Conservation (phyloP, 1,284 basidiomycete genomes). For the Inonotus hispidus region DNA sequence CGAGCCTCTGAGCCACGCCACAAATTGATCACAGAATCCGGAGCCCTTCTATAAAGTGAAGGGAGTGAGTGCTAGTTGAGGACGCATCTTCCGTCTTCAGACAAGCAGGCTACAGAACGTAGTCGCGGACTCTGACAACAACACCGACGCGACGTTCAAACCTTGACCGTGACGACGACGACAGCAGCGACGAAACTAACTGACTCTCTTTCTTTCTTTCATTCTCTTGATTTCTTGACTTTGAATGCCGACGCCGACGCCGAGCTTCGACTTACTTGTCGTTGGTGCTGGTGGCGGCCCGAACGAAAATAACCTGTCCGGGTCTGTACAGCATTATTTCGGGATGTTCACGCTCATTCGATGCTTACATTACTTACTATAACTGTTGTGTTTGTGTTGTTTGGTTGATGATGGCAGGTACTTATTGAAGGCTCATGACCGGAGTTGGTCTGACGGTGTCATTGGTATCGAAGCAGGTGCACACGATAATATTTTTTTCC, state of each 20-base stretch:
- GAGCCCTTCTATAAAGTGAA: not conserved
- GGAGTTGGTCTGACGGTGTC: constrained; percentile 62
- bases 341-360: not conserved
- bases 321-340: constrained; percentile 39
- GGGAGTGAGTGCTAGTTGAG: not conserved
- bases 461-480: constrained; percentile 70
- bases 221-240: too few species aligned
- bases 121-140: too few species aligned
- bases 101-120: too few species aligned
- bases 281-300: constrained; percentile 75
- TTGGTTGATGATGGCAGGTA: constrained; percentile 48
- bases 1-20: not conserved
- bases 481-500: constrained; percentile 22
- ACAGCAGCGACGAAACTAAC: too few species aligned
- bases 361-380: too few species aligned
- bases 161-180: constrained; percentile 1
- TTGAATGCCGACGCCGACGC: constrained; percentile 28
- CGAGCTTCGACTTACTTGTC: constrained; percentile 63
- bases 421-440: constrained; percentile 54
- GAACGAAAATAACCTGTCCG: constrained; percentile 69
- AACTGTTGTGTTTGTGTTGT: not conserved
- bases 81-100: not conserved
- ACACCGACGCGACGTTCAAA: not conserved
- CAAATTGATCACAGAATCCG: not conserved
- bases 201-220: too few species aligned